These are phyloP conservation scores for Kwoniella shivajii DNA, from an alignment of 1,284 basidiomycete genomes.

Conservation along the genomic window DNA sequence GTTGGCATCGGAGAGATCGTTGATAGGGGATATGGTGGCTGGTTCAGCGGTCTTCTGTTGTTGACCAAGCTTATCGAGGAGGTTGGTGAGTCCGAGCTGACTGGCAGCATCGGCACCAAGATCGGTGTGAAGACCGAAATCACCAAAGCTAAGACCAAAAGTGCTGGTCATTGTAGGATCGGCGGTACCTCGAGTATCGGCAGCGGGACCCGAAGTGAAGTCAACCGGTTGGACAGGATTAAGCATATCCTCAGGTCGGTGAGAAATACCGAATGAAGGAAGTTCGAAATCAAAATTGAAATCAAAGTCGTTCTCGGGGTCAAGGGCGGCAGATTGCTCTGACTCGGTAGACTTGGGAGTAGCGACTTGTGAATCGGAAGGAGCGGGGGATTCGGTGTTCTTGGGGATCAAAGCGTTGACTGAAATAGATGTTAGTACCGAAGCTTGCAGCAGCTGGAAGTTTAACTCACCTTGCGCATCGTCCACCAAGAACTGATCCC, in stretches of 20 bases:
- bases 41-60: not conserved
- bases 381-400: slow-evolving; percentile 8
- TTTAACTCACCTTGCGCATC: slow-evolving; percentile 26
- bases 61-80: slow-evolving; percentile 20
- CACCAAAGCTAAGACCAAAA: slow-evolving; percentile 30
- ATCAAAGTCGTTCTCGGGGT: slow-evolving; percentile 31
- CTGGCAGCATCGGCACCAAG: slow-evolving; percentile 29
- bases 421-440: not conserved
- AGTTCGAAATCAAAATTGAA: slow-evolving; percentile 23
- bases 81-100: slow-evolving; percentile 31
- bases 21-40: not conserved
- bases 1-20: slow-evolving; percentile 15
- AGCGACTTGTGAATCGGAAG: slow-evolving; percentile 9
- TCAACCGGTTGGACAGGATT: slow-evolving; percentile 5
- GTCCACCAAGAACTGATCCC: slow-evolving; percentile 39
- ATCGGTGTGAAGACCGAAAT: slow-evolving; percentile 30
- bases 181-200: slow-evolving; percentile 19
- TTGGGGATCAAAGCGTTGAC: not conserved
- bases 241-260: slow-evolving; percentile 35
- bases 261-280: slow-evolving; percentile 31
- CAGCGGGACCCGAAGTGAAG: slow-evolving; percentile 9
- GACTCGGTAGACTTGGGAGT: slow-evolving; percentile 41
- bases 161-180: slow-evolving; percentile 33
- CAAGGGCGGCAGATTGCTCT: slow-evolving; percentile 39
- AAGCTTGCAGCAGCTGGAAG: slow-evolving; percentile 3